Evolutionary conservation across 2,329 filamentous ascomycete genomes (phyloP).

Genomic region (Decorospora gaudefroyi): DNA sequence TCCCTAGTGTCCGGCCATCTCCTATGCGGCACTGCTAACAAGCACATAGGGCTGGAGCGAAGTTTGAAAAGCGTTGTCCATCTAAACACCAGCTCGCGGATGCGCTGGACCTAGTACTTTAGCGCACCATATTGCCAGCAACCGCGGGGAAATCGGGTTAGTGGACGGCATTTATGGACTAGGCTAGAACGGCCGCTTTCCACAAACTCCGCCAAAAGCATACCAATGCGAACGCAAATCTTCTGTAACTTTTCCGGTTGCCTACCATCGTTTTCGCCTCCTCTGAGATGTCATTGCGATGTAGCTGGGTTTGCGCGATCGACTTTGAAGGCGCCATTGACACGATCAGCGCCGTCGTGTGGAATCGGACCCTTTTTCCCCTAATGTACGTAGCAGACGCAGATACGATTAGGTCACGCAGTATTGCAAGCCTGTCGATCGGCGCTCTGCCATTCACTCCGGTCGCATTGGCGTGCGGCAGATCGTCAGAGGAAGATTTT

Average conservation of each 20-base stretch:
- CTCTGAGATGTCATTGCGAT: conserved; percentile 6
- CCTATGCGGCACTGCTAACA: conserved; percentile 38
- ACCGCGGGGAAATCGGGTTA: conserved; percentile 45
- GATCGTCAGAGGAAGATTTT: conserved; percentile 20
- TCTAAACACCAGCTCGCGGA: conserved; percentile 38
- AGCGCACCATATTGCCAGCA: conserved; percentile 39
- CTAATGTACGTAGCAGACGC: conserved; percentile 12
- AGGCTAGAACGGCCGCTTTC: conserved; percentile 36
- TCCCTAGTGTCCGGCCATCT: conserved; percentile 34
- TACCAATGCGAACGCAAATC: conserved; percentile 26
- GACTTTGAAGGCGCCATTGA: conserved; percentile 11
- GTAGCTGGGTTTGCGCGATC: conserved; percentile 1
- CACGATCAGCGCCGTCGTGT: conserved; percentile 9
- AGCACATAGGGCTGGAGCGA: conserved; percentile 39
- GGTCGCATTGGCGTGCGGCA: conserved; percentile 22
- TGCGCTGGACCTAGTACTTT: conserved; percentile 38
- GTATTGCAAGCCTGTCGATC: conserved; percentile 19
- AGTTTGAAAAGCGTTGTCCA: conserved; percentile 41
- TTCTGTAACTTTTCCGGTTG: conserved; percentile 17
- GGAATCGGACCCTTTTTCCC: conserved; percentile 12
- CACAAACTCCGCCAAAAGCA: conserved; percentile 32
- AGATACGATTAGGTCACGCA: conserved; percentile 19
- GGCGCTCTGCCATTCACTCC: conserved; percentile 17
- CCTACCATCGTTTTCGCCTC: conserved; percentile 10
- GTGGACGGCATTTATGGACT: conserved; percentile 33